A percentile compares a stretch with the other conserved stretches of the same genome.
phyloP scores from a whole-genome alignment of 441 rosid genomes.

The Dalechampia spathulata region DNA sequence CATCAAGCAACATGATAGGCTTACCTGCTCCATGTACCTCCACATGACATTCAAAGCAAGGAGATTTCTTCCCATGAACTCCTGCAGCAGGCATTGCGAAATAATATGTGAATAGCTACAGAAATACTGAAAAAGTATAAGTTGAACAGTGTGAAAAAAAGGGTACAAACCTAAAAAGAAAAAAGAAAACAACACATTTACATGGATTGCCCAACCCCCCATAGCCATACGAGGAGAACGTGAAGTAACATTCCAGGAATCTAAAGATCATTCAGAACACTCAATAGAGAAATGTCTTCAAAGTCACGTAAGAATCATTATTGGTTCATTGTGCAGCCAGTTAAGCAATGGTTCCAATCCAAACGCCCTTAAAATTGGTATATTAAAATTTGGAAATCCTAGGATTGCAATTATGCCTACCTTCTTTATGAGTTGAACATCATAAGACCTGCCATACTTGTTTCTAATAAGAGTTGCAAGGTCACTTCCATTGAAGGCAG shows the following conservation, averaged over 20 bases:
- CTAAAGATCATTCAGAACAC: neutral
- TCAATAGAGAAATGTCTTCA: too few relatives aligned
- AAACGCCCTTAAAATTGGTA: too few relatives aligned
- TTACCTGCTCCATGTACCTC: constrained; percentile 94
- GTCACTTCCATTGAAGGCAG: constrained; percentile 77
- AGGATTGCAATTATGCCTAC: constrained; percentile 18
- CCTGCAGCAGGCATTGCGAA: constrained; percentile 39
- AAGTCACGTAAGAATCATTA: too few relatives aligned
- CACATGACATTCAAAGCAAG: constrained; percentile 97
- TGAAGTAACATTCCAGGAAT: neutral
- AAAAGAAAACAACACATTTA: too few relatives aligned
- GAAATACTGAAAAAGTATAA: neutral
- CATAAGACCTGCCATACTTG: constrained; percentile 92
- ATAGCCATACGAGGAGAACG: neutral
- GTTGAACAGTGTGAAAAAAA: neutral
- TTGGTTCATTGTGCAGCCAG: too few relatives aligned
- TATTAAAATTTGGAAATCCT: too few relatives aligned
- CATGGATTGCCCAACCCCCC: too few relatives aligned
- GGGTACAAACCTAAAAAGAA: too few relatives aligned
- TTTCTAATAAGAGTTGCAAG: constrained; percentile 91
- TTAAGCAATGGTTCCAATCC: too few relatives aligned
- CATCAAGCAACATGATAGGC: neutral
- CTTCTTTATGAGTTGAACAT: constrained; percentile 91
- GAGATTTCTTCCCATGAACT: constrained; percentile 93
- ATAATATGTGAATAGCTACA: neutral